These are phyloP conservation scores for Craspedostauros australis DNA, from an alignment of 108 stramenopile species.

Conservation along the genomic window DNA sequence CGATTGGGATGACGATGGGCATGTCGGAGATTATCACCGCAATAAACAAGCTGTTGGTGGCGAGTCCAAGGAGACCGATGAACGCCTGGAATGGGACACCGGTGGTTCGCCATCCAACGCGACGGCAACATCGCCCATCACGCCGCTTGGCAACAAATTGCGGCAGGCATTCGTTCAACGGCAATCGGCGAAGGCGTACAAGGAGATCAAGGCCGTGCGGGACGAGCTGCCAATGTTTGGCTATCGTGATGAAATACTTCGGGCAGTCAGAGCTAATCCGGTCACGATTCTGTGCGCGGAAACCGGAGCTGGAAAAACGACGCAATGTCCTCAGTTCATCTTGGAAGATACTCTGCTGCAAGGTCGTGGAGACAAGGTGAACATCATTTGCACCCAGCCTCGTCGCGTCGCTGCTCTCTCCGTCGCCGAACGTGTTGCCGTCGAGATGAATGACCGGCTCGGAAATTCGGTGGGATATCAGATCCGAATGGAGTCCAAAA, in stretches of 20 bases:
- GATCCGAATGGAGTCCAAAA: conserved; percentile 77
- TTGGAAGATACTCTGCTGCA: conserved; percentile 62
- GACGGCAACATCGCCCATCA: not conserved
- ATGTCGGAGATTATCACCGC: not conserved
- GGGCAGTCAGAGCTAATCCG: conserved; percentile 27
- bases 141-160: conserved; percentile 16
- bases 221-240: conserved; percentile 45
- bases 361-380: conserved; percentile 38
- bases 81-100: too few relatives aligned
- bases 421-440: conserved; percentile 68
- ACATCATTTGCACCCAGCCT: conserved; percentile 79
- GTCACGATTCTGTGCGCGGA: conserved; percentile 65
- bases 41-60: too few relatives aligned
- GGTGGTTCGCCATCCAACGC: too few relatives aligned
- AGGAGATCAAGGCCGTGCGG: conserved; percentile 32
- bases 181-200: conserved; percentile 26
- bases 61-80: too few relatives aligned
- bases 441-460: conserved; percentile 59
- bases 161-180: conserved; percentile 27
- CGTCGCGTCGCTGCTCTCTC: conserved; percentile 67
- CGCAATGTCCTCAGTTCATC: conserved; percentile 77
- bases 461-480: conserved; percentile 85
- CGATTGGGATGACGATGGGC: conserved; percentile 10
- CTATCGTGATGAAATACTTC: conserved; percentile 39
- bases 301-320: conserved; percentile 75